Conservation (phyloP, 169 alveolate genomes). For the Plasmodium chabaudi region DNA sequence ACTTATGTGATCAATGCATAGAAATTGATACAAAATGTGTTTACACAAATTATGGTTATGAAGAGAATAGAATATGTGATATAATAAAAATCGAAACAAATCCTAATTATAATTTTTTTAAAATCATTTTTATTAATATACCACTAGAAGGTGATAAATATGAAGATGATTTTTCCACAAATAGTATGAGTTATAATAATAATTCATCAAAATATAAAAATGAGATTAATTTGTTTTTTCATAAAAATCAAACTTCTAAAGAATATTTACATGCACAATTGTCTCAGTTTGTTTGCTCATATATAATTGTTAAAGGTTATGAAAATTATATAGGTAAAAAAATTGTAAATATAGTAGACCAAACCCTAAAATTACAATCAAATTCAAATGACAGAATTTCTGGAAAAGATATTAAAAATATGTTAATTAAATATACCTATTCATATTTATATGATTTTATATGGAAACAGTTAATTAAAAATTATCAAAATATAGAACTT, state of each 20-base stretch:
- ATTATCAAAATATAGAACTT: conserved; percentile 66
- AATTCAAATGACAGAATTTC: conserved; percentile 17
- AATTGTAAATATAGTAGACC: conserved; percentile 56
- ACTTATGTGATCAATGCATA: conserved; percentile 53
- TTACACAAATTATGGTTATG: conserved; percentile 63
- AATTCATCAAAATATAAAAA: conserved; percentile 17
- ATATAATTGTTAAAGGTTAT: conserved; percentile 69
- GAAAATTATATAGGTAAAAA: conserved; percentile 73
- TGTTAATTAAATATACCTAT: conserved; percentile 53
- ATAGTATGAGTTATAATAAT: conserved; percentile 1
- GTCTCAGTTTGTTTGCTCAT: conserved; percentile 26
- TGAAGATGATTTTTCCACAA: conserved; percentile 4
- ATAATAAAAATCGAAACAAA: conserved; percentile 69
- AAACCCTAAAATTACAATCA: conserved; percentile 56
- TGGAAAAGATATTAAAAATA: conserved; percentile 24
- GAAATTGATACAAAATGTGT: conserved; percentile 58
- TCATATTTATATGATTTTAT: conserved; percentile 36
- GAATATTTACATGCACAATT: conserved; percentile 41
- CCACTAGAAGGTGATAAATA: conserved; percentile 45
- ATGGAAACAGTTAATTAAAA: conserved; percentile 67
- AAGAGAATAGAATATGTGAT: conserved; percentile 62
- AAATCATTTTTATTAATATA: conserved; percentile 41
- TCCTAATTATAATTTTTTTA: conserved; percentile 60
- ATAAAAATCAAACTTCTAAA: conserved; percentile 23
- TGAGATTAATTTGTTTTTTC: conserved; percentile 31